A percentile compares a stretch with the other conserved stretches of the same genome.
Evolutionary conservation across 768 basidiomycete species (phyloP).

Genomic region (Phylloporus sp.): DNA sequence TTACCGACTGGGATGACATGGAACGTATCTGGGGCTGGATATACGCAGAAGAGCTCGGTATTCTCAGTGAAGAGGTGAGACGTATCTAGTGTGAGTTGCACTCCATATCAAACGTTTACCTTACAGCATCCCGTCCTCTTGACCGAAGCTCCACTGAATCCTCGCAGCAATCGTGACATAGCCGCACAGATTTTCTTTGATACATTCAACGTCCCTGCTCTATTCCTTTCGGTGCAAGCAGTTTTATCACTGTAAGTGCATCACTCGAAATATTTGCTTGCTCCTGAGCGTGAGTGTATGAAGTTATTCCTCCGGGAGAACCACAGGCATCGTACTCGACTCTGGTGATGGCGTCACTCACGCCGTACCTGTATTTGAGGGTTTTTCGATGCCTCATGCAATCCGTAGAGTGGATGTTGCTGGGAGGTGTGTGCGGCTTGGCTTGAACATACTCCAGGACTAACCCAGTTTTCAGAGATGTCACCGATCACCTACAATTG

Average conservation of each 20-base stretch:
- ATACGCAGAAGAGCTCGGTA: slow-evolving; percentile 92
- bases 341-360: slow-evolving; percentile 99
- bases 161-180: slow-evolving; percentile 90
- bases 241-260: slow-evolving; percentile 86
- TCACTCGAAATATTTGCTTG: not conserved
- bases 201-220: slow-evolving; percentile 97
- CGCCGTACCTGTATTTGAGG: slow-evolving; percentile 97
- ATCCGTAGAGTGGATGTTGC: slow-evolving; percentile 95
- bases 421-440: slow-evolving; percentile 58
- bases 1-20: slow-evolving; percentile 99
- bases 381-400: slow-evolving; percentile 98
- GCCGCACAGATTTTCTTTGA: slow-evolving; percentile 99
- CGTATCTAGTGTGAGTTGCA: not conserved
- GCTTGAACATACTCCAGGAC: not conserved
- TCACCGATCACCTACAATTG: slow-evolving; percentile 93
- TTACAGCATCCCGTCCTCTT: slow-evolving; percentile 90
- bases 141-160: slow-evolving; percentile 97
- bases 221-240: slow-evolving; percentile 96
- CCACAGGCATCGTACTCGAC: slow-evolving; percentile 98
- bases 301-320: slow-evolving; percentile 97
- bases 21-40: slow-evolving; percentile 99
- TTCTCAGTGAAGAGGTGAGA: slow-evolving; percentile 91
- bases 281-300: slow-evolving; percentile 10
- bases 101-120: slow-evolving; percentile 11
- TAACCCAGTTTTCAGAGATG: slow-evolving; percentile 55